phyloP scores from a whole-genome alignment of 768 basidiomycete genomes.

The Collybiopsis confluens region DNA sequence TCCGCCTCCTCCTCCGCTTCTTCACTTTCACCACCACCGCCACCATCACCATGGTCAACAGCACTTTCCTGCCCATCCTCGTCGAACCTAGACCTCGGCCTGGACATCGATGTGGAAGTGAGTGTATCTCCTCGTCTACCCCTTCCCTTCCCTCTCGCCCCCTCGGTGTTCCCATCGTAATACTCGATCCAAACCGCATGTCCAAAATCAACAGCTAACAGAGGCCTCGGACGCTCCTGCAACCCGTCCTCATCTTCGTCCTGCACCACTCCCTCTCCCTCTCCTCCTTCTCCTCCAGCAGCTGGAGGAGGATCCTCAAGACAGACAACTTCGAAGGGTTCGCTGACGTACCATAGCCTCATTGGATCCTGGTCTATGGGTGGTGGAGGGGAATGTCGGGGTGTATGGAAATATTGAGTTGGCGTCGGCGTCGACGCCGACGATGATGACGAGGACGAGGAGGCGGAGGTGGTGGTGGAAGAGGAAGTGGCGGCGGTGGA shows the following conservation, averaged over 20 bases:
- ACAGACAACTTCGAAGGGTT: conserved; percentile 69
- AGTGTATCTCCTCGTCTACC: too few relatives aligned
- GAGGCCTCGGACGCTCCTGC: conserved; percentile 53
- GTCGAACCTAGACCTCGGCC: not conserved
- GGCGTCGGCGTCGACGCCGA: too few relatives aligned
- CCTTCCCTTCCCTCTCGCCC: too few relatives aligned
- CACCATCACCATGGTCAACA: conserved; percentile 14
- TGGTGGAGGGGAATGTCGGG: too few relatives aligned
- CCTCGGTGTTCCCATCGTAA: conserved; percentile 24
- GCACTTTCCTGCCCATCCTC: not conserved
- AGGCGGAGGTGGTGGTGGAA: too few relatives aligned
- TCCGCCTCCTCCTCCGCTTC: conserved; percentile 16
- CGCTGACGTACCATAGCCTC: conserved; percentile 66
- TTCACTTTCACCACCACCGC: not conserved
- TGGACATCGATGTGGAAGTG: too few relatives aligned
- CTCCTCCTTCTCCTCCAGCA: too few relatives aligned
- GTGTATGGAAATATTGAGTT: too few relatives aligned
- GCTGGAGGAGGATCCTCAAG: conserved; percentile 44
- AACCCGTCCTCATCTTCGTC: conserved; percentile 33
- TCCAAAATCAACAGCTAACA: conserved; percentile 84
- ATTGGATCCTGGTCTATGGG: conserved; percentile 37
- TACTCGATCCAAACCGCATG: conserved; percentile 84
- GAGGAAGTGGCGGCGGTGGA: too few relatives aligned
- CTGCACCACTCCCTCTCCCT: too few relatives aligned
- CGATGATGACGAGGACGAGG: too few relatives aligned